Conservation (phyloP, 2,329 filamentous ascomycete genomes). For the Microsporum canis region DNA sequence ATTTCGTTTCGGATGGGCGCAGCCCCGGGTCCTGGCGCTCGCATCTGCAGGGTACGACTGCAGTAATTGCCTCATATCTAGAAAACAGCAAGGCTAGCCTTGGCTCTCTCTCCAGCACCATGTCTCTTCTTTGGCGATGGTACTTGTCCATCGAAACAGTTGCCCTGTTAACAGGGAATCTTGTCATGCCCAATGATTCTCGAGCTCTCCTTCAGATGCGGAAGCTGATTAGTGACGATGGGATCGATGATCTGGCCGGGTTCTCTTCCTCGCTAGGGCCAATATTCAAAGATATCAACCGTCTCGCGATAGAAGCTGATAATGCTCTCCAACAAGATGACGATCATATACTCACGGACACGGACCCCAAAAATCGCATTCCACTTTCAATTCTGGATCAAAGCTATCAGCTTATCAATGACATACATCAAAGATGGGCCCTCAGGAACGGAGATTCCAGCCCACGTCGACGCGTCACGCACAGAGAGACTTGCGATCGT, state of each 20-base stretch:
- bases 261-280: slow-evolving; percentile 13
- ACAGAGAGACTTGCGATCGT: slow-evolving; percentile 11
- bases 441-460: slow-evolving; percentile 11
- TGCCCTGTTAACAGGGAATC: slow-evolving; percentile 12
- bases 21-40: slow-evolving; percentile 14
- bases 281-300: slow-evolving; percentile 13
- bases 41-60: slow-evolving; percentile 14
- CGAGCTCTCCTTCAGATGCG: slow-evolving; percentile 8
- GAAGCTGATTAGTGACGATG: slow-evolving; percentile 10
- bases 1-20: slow-evolving; percentile 13
- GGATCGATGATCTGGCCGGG: slow-evolving; percentile 14
- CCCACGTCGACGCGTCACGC: slow-evolving; percentile 10
- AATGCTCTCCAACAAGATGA: neutral
- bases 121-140: slow-evolving; percentile 15
- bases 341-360: neutral
- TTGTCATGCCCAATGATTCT: slow-evolving; percentile 10
- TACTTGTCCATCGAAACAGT: slow-evolving; percentile 15
- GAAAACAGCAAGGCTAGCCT: slow-evolving; percentile 2
- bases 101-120: slow-evolving; percentile 7
- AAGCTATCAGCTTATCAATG: slow-evolving; percentile 12
- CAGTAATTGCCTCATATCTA: slow-evolving; percentile 14
- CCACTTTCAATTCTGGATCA: slow-evolving; percentile 8
- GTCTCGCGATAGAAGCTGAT: slow-evolving; percentile 11
- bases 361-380: neutral
- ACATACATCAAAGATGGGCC: slow-evolving; percentile 10